Conservation (phyloP, 2,329 filamentous ascomycete species). For the Teratosphaeria destructans region DNA sequence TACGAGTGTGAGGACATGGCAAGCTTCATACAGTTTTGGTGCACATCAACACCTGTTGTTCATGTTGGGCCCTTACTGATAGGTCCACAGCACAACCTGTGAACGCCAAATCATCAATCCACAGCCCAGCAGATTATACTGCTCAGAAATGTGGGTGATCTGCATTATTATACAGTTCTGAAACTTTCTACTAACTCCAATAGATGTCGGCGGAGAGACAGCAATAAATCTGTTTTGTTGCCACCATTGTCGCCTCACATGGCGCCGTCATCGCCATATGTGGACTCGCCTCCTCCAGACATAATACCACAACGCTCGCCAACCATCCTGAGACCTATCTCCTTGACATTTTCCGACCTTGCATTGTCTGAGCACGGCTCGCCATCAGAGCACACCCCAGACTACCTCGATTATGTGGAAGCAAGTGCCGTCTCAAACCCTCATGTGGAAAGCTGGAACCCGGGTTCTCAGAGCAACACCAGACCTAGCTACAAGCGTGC, state of each 20-base stretch:
- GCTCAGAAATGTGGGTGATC: conserved; percentile 49
- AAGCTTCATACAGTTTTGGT: conserved; percentile 46
- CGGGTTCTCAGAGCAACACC: background rate
- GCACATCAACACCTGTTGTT: conserved; percentile 8
- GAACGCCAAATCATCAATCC: conserved; percentile 56
- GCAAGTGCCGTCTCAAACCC: background rate
- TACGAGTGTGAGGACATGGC: conserved; percentile 35
- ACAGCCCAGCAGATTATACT: conserved; percentile 51
- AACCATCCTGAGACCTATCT: conserved; percentile 28
- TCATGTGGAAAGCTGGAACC: background rate
- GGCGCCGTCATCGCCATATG: conserved; percentile 13
- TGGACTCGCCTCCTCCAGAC: conserved; percentile 22
- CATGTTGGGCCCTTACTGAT: background rate
- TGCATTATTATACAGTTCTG: background rate
- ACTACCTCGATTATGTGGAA: background rate
- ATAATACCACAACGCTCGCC: conserved; percentile 40
- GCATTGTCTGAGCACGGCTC: conserved; percentile 19
- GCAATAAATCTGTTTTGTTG: conserved; percentile 7
- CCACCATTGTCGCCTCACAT: conserved; percentile 19
- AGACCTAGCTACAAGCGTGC: conserved; percentile 2
- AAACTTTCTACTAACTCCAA: background rate
- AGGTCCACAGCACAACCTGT: conserved; percentile 46
- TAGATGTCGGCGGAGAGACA: conserved; percentile 39
- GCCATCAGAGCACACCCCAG: conserved; percentile 3
- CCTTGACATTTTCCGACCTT: conserved; percentile 32